Conservation (phyloP, 805 yeast species). For the Saccharomycopsis olivae region DNA sequence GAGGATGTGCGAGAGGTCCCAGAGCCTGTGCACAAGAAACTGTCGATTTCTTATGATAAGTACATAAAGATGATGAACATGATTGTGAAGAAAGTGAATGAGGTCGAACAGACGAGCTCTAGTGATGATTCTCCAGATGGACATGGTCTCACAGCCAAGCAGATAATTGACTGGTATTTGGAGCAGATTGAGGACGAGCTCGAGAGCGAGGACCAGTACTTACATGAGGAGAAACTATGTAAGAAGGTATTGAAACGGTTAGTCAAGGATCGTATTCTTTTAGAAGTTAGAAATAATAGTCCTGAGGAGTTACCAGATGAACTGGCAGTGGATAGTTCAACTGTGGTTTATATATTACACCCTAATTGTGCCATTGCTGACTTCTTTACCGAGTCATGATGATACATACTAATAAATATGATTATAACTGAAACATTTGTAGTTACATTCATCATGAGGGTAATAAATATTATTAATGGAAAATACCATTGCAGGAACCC, state of each 20-base stretch:
- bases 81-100: conserved; percentile 56
- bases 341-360: conserved; percentile 44
- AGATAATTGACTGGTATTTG: conserved; percentile 74
- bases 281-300: conserved; percentile 46
- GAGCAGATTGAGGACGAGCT: conserved; percentile 62
- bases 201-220: conserved; percentile 57
- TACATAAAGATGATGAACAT: conserved; percentile 77
- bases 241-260: conserved; percentile 73
- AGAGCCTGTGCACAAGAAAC: conserved; percentile 18
- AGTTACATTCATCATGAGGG: too few species aligned
- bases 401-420: too few species aligned
- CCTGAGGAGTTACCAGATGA: conserved; percentile 29
- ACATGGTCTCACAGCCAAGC: conserved; percentile 57
- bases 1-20: conserved; percentile 15
- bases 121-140: conserved; percentile 27
- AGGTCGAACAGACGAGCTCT: conserved; percentile 31
- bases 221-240: conserved; percentile 59
- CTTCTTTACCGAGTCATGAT: conserved; percentile 23
- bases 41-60: conserved; percentile 71
- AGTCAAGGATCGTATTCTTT: conserved; percentile 73
- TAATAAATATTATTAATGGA: too few species aligned
- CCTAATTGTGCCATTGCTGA: conserved; percentile 80
- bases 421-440: too few species aligned
- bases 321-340: conserved; percentile 20
- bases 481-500: too few species aligned